Evolutionary conservation across 148 eudicot genomes (phyloP).

Genomic region (Talinum fruticosum): DNA sequence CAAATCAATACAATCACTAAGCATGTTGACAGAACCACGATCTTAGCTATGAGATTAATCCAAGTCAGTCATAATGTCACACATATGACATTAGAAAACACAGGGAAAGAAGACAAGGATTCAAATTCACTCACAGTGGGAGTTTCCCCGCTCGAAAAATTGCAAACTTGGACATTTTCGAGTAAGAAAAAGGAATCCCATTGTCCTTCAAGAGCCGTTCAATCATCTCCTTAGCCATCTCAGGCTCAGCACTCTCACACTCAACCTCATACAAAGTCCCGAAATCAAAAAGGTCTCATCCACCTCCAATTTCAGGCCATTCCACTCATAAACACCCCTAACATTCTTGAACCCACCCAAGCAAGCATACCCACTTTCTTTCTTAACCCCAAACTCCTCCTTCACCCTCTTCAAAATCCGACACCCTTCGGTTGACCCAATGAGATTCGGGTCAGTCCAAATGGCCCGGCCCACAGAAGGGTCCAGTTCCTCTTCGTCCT

Average conservation of each 20-base stretch:
- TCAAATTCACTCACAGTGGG: conserved; percentile 48
- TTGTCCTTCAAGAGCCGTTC: conserved; percentile 61
- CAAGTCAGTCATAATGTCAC: neutral
- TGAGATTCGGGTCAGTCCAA: conserved; percentile 39
- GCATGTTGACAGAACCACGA: neutral
- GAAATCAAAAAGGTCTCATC: conserved; percentile 77
- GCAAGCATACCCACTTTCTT: conserved; percentile 49
- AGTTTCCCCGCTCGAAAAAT: conserved; percentile 61
- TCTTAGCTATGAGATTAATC: neutral
- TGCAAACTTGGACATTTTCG: conserved; percentile 71
- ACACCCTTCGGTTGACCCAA: conserved; percentile 37
- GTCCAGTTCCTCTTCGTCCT: conserved; percentile 80
- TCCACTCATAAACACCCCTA: conserved; percentile 77
- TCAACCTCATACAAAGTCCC: conserved; percentile 84
- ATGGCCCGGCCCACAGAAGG: conserved; percentile 47
- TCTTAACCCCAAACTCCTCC: conserved; percentile 56
- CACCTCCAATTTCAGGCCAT: conserved; percentile 65
- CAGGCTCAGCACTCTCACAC: conserved; percentile 80
- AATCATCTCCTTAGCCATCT: conserved; percentile 63
- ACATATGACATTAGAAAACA: neutral
- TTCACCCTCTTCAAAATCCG: conserved; percentile 66
- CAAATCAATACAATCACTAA: neutral
- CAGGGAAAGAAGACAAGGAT: neutral
- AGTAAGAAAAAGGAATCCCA: conserved; percentile 59
- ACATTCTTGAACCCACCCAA: conserved; percentile 86